A percentile compares a stretch with the other conserved stretches of the same genome.
phyloP scores from a whole-genome alignment of 331 rosid genomes.

The Malus hybrid region DNA sequence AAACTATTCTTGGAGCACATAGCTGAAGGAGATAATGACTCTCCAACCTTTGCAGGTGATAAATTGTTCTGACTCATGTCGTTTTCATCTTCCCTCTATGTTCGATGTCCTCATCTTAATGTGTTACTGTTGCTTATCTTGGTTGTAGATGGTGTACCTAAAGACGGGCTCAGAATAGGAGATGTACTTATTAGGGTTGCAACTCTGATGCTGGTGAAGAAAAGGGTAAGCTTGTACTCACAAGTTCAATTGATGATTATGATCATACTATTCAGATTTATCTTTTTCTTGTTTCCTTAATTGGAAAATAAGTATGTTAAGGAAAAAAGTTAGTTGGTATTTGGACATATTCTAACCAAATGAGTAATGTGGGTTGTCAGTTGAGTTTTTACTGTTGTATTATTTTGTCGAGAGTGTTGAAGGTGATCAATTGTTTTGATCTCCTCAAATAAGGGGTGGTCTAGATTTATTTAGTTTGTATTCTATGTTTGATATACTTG shows the following conservation, averaged over 20 bases:
- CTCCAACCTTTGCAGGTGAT: conserved; percentile 76
- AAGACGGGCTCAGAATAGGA: conserved; percentile 88
- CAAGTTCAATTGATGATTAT: neutral
- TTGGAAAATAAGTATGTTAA: neutral
- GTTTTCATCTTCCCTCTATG: conserved; percentile 5
- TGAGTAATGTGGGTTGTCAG: neutral
- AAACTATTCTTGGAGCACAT: conserved; percentile 81
- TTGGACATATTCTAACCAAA: neutral
- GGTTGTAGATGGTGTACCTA: conserved; percentile 89
- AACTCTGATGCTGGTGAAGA: conserved; percentile 57
- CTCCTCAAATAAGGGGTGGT: neutral
- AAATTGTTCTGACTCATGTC: conserved; percentile 15
- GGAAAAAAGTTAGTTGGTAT: neutral
- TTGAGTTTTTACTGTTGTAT: neutral
- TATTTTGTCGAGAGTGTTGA: neutral
- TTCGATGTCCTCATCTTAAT: neutral
- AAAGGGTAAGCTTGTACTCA: conserved; percentile 53
- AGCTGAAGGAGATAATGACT: conserved; percentile 70
- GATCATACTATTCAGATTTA: neutral
- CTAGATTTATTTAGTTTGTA: neutral
- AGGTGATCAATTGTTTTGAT: neutral
- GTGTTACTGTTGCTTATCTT: neutral
- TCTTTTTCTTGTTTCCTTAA: neutral
- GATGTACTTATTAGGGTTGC: conserved; percentile 95
- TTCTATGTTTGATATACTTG: neutral